Evolutionary conservation across 2,329 filamentous ascomycete genomes (phyloP).

Genomic region (Aspergillus fumigatiaffinis): DNA sequence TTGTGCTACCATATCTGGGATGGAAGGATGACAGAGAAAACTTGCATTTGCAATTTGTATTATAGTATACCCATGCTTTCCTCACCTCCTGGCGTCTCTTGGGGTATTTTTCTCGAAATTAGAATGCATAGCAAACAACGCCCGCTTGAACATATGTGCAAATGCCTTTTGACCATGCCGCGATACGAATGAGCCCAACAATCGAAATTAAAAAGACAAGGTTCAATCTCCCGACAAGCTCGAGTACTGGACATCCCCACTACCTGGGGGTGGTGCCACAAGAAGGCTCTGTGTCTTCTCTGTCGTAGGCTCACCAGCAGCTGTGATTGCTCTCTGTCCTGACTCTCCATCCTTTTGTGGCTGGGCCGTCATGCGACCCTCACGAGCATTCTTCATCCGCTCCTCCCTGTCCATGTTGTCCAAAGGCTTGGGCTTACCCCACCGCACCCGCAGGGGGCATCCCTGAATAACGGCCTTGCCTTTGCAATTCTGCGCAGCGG

Average conservation of each 20-base stretch:
- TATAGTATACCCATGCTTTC: constrained; percentile 38
- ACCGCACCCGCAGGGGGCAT: constrained; percentile 83
- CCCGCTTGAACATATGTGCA: constrained; percentile 30
- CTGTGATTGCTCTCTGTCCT: constrained; percentile 29
- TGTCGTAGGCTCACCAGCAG: constrained; percentile 41
- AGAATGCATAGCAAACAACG: constrained; percentile 27
- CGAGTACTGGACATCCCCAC: constrained; percentile 74
- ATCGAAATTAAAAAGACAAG: constrained; percentile 2
- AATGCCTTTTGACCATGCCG: constrained; percentile 20
- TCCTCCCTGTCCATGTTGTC: constrained; percentile 89
- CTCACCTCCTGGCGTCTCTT: constrained; percentile 30
- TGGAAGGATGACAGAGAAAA: constrained; percentile 6
- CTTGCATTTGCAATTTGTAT: constrained; percentile 25
- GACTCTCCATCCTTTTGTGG: constrained; percentile 41
- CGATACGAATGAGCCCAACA: constrained; percentile 10
- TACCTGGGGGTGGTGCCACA: constrained; percentile 75
- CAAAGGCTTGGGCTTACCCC: constrained; percentile 88
- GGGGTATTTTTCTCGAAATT: constrained; percentile 28
- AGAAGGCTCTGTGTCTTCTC: constrained; percentile 36
- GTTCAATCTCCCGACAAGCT: constrained; percentile 75
- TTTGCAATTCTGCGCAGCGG: constrained; percentile 77
- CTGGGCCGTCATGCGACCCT: constrained; percentile 62
- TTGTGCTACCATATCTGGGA: constrained; percentile 2
- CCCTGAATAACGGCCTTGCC: constrained; percentile 87
- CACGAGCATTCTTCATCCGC: constrained; percentile 72